These are phyloP conservation scores for Moelleriella libera DNA, from an alignment of 2,329 filamentous ascomycete species.

Conservation along the genomic window DNA sequence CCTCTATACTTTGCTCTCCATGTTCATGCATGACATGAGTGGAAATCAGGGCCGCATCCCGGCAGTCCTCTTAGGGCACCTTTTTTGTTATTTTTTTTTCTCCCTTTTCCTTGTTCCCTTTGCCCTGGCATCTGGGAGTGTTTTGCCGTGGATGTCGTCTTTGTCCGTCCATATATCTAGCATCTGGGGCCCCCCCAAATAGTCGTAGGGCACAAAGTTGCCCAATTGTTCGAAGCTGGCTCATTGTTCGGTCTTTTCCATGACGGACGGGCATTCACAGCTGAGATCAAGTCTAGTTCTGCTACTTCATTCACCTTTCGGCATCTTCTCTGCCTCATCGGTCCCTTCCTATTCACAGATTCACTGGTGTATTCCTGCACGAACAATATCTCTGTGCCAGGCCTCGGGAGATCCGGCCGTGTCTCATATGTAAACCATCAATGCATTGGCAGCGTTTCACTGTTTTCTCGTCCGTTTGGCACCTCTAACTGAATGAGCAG, in stretches of 20 bases:
- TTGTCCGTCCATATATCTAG: constrained; percentile 2
- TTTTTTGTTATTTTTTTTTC: neutral
- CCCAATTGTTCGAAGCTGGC: neutral
- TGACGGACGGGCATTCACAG: neutral
- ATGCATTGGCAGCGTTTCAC: too few species aligned
- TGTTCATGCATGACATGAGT: constrained; percentile 21
- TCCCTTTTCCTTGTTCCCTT: neutral
- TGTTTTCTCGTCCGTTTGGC: neutral
- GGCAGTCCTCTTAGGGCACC: neutral
- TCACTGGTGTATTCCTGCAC: too few species aligned
- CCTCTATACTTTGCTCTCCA: constrained; percentile 16
- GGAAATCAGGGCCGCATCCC: constrained; percentile 8
- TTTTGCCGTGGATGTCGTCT: neutral
- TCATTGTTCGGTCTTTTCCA: neutral
- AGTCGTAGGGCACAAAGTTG: neutral
- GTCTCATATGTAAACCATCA: too few species aligned
- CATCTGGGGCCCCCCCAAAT: neutral
- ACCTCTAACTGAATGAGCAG: neutral
- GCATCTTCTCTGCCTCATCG: too few species aligned
- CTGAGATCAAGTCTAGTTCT: neutral
- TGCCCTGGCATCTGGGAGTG: neutral
- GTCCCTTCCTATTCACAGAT: too few species aligned
- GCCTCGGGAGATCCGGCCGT: too few species aligned
- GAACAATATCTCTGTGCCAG: too few species aligned
- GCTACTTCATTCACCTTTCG: neutral